Percentiles rank a stretch among this genome's conserved stretches.
Conservation (phyloP, 495 filamentous ascomycete species). For the Cladorrhinum samala region DNA sequence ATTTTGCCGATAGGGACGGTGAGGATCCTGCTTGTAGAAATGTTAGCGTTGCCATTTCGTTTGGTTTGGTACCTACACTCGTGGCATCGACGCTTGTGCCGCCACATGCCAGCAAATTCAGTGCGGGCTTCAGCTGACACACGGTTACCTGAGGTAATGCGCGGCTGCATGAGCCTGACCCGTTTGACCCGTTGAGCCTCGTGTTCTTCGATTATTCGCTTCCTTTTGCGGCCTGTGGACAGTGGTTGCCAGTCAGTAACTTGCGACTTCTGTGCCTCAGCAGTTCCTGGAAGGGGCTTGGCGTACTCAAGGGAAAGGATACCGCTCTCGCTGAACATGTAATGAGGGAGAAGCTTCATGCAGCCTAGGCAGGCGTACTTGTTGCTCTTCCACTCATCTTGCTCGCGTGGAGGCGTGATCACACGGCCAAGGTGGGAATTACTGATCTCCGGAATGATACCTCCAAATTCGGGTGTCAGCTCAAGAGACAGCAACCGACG, state of each 20-base stretch:
- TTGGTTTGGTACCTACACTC: constrained; percentile 2
- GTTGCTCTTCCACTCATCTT: constrained; percentile 10
- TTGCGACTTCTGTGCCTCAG: constrained; percentile 7
- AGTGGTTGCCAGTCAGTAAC: constrained; percentile 17
- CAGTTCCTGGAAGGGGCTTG: constrained; percentile 19
- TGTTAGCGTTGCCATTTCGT: too few relatives aligned
- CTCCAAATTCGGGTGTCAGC: constrained; percentile 18
- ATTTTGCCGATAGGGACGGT: too few relatives aligned
- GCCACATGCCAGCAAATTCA: constrained; percentile 5
- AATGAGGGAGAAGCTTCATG: constrained; percentile 20
- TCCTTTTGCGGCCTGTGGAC: background rate
- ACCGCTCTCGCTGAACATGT: constrained; percentile 20
- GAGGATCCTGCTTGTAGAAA: too few relatives aligned
- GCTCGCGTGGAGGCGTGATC: constrained; percentile 1
- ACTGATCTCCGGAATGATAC: constrained; percentile 14
- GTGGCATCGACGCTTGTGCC: constrained; percentile 15
- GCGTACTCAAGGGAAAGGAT: constrained; percentile 13
- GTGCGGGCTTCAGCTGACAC: background rate
- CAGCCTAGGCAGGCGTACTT: constrained; percentile 25
- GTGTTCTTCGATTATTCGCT: background rate
- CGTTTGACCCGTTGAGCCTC: background rate
- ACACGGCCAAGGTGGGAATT: background rate
- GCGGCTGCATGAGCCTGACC: background rate
- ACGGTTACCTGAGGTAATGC: background rate
- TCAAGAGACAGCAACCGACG: constrained; percentile 23